A percentile compares a stretch with the other conserved stretches of the same genome.
Conservation (phyloP, 768 basidiomycete species). For the Leccinellum rugosiceps region DNA sequence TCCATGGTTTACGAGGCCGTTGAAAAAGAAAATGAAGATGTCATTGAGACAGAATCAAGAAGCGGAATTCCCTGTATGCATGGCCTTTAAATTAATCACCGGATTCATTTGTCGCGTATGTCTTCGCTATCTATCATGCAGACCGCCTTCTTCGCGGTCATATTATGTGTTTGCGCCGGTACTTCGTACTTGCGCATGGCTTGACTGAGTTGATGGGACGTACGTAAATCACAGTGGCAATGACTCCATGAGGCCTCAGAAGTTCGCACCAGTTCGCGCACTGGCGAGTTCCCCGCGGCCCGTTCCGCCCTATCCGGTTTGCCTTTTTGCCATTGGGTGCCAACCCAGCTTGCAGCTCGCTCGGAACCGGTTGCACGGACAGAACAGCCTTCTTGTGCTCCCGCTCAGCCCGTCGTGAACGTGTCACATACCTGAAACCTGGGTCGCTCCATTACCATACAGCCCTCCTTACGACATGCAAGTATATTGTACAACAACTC, state of each 20-base stretch:
- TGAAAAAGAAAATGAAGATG: neutral
- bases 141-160: neutral
- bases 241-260: too few relatives aligned
- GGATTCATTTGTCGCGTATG: neutral
- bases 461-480: neutral
- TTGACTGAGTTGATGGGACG: too few relatives aligned
- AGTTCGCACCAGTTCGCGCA: neutral
- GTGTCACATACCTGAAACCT: neutral
- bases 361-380: neutral
- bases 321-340: neutral
- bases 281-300: too few relatives aligned
- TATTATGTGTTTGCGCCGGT: too few relatives aligned
- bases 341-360: neutral
- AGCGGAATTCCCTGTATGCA: neutral
- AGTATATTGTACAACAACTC: neutral
- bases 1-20: neutral
- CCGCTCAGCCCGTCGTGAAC: neutral
- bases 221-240: too few relatives aligned
- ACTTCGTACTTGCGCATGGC: too few relatives aligned
- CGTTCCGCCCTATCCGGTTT: neutral
- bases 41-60: neutral
- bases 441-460: neutral
- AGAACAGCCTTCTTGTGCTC: neutral
- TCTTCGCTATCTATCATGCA: neutral
- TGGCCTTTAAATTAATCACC: neutral